phyloP scores from a whole-genome alignment of 306 rosid genomes.

The Quercus ilex region DNA sequence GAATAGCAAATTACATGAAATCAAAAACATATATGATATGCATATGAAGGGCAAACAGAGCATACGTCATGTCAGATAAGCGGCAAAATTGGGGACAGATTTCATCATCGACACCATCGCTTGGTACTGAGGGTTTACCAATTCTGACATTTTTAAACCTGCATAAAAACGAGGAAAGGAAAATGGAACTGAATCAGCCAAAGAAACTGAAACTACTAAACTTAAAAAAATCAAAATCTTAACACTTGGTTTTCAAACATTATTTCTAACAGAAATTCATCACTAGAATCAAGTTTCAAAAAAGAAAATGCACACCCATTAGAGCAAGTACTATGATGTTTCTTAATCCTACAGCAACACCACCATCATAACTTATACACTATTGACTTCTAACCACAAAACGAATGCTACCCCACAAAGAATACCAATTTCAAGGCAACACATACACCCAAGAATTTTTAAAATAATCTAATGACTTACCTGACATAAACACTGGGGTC shows the following conservation, averaged over 20 bases:
- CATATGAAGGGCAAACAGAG: background rate
- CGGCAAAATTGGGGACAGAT: conserved; percentile 76
- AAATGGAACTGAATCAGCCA: conserved; percentile 11
- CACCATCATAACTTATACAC: background rate
- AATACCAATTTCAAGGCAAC: background rate
- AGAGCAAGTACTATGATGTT: background rate
- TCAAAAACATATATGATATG: conserved; percentile 6
- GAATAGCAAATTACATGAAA: conserved; percentile 2
- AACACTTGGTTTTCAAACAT: background rate
- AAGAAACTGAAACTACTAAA: conserved; percentile 6
- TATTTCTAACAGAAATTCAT: background rate
- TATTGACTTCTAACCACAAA: background rate
- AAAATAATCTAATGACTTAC: conserved; percentile 22
- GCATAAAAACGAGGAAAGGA: conserved; percentile 12
- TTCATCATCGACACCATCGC: conserved; percentile 42
- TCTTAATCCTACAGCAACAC: too few relatives aligned
- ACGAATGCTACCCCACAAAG: background rate
- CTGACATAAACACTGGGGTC: conserved; percentile 52
- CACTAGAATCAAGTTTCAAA: background rate
- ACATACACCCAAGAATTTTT: background rate
- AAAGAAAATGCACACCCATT: background rate
- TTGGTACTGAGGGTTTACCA: conserved; percentile 49
- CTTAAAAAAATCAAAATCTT: conserved; percentile 1
- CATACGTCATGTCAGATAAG: conserved; percentile 77
- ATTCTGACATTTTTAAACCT: conserved; percentile 70